These are phyloP conservation scores for Tetrapisispora namnaoensis DNA, from an alignment of 805 yeast species.

Conservation along the genomic window DNA sequence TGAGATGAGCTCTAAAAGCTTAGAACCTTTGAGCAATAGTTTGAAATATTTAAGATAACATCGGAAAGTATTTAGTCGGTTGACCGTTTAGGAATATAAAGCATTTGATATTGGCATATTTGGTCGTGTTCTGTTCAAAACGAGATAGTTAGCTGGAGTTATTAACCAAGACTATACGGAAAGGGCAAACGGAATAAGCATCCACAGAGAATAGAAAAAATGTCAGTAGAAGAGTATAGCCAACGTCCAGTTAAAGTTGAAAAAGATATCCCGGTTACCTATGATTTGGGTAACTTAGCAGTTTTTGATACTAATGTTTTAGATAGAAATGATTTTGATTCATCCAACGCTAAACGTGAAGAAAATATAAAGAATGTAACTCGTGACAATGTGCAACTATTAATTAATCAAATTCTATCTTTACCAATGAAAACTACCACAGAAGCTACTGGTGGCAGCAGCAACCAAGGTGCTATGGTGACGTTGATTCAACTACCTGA, in stretches of 20 bases:
- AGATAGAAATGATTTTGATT: conserved; percentile 47
- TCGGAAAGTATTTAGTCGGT: too few relatives aligned
- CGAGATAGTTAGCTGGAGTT: too few relatives aligned
- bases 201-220: not conserved
- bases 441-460: conserved; percentile 45
- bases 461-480: conserved; percentile 60
- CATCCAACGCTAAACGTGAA: conserved; percentile 50
- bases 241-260: conserved; percentile 70
- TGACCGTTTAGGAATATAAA: too few relatives aligned
- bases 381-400: conserved; percentile 86
- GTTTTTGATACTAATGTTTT: conserved; percentile 85
- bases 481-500: conserved; percentile 79
- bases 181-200: too few relatives aligned
- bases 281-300: conserved; percentile 84
- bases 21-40: too few relatives aligned
- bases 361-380: conserved; percentile 53
- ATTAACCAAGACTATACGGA: too few relatives aligned
- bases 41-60: too few relatives aligned
- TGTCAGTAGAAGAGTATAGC: conserved; percentile 14
- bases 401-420: conserved; percentile 82
- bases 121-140: not conserved
- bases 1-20: not conserved
- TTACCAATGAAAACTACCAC: conserved; percentile 84
- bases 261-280: conserved; percentile 80
- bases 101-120: not conserved